Evolutionary conservation across 305 asterid genomes (phyloP), one percentile per base, ranked within the genome.

Genomic region (Nicotiana rustica): DNA sequence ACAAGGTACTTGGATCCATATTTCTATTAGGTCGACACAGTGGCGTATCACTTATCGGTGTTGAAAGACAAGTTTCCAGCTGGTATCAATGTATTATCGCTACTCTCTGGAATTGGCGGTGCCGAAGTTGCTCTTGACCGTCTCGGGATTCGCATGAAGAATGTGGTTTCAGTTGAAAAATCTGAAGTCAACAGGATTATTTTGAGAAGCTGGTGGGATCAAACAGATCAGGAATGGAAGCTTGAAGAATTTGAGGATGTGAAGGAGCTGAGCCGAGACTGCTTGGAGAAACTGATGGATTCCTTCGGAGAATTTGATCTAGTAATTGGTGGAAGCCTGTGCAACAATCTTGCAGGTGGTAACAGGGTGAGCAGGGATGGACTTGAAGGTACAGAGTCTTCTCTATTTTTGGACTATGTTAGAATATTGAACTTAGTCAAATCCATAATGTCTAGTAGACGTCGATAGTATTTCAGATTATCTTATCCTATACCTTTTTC

Each of bases 261-360:
- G 15, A 86, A 68, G 18, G 41, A 6, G 3, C 38, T 90, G 31
- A 78, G 61, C 25, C 78, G 55, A 17, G 79, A 85, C 19, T 9
- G 44, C 41, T 17, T 90, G 36, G 88, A 83, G 83, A 12, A 67
- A 0, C 59, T 86, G 38, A 79, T 87, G 4, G 60, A 83, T 0
- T 10, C 76, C 0, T 6, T 82, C 21, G 89, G 92, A 2, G 86
- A 89, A 1, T 89, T 90, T 17, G 90, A 89, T 55, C 56, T 90
- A 2, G 89, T 89, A 1, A 81, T 90, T 10, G 93, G 93, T 15
- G 93, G 92, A 18, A 90, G 93, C 67, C 93, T 90, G 0, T 90
- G 93, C 29, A 90, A 90, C 35, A 89, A 89, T 61, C 86, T 90
- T 17, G 91, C 93, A 3, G 91, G 92, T 7, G 82, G 90, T 77